Conservation (phyloP, 345 rosid genomes). For the Mercurialis annua region DNA sequence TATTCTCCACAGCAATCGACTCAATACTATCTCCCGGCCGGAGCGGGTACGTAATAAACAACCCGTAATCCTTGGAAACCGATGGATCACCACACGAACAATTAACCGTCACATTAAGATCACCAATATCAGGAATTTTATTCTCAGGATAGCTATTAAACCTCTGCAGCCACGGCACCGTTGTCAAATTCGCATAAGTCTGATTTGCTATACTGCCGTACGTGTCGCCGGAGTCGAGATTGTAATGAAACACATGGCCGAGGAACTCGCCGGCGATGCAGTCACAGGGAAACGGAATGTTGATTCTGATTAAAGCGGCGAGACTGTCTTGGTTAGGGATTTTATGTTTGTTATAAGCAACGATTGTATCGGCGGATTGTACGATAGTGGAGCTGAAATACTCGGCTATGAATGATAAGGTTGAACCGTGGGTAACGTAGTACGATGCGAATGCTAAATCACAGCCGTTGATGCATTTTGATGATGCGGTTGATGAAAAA, state of each 20-base stretch:
- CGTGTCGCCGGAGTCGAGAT: constrained; percentile 21
- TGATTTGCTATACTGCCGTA: constrained; percentile 24
- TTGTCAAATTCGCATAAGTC: constrained; percentile 49
- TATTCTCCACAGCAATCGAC: constrained; percentile 32
- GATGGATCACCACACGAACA: constrained; percentile 59
- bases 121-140: constrained; percentile 37
- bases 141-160: constrained; percentile 28
- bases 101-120: constrained; percentile 54
- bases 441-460: constrained; percentile 57
- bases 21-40: constrained; percentile 46
- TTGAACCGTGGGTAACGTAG: constrained; percentile 37
- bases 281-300: constrained; percentile 64
- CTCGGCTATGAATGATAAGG: constrained; percentile 43
- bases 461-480: constrained; percentile 28
- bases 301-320: constrained; percentile 27
- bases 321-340: constrained; percentile 40
- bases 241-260: constrained; percentile 48
- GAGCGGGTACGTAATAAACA: constrained; percentile 71
- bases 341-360: constrained; percentile 30
- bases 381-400: constrained; percentile 25
- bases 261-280: constrained; percentile 47
- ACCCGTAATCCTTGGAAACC: constrained; percentile 48
- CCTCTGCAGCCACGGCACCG: constrained; percentile 26
- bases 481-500: not conserved
- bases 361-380: constrained; percentile 17